Evolutionary conservation across 1,284 basidiomycete species (phyloP), one percentile per base, ranked within the genome.

Genomic region (Bondarzewia mesenterica): DNA sequence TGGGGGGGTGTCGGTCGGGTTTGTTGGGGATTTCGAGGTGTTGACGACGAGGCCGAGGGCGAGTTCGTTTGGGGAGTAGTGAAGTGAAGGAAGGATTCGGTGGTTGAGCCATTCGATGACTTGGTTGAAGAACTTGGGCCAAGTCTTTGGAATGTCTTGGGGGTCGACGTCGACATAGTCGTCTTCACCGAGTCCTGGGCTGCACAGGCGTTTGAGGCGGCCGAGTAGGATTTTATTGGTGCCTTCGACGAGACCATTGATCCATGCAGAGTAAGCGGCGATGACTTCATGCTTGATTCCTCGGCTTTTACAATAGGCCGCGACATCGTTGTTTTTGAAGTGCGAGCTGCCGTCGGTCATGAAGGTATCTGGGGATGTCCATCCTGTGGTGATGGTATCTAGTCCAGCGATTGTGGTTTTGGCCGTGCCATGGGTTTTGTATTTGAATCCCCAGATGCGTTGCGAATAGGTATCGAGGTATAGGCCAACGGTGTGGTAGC

Each of bases 341-440:
- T 73, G 66, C 1, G 55, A 54, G 0, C 71, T 66, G 0, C 68
- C 61, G 26, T 74, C 68, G 0, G 62, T 55, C 65, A 70, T 68
- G 52, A 72, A 59, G 0, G 57, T 58, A n/a, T 71, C 63, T 0
- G 62, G 50, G 4, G 60, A 29, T 0, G 51, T 29, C 42, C 60
- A 68, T 0, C 26, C 42, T 0, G 58, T 32, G 26, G 53, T 58
- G 2, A 72, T 64, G 1, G 52, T 5, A 0, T 45, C 18, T 0
- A 69, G 54, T 0, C 53, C 48, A 0, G 56, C 46, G 0, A 53
- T 52, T 7, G 64, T 65, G 4, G 62, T 61, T 22, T 59, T 59
- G 6, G 49, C 60, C 0, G 57, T 54, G 15, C 62, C 55, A 12
- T 55, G 49, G 0, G 52, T 55, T 41, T 63, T 63, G 38, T 55